Conservation (phyloP, 1,284 basidiomycete genomes). For the Phellopilus nigrolimitatus region DNA sequence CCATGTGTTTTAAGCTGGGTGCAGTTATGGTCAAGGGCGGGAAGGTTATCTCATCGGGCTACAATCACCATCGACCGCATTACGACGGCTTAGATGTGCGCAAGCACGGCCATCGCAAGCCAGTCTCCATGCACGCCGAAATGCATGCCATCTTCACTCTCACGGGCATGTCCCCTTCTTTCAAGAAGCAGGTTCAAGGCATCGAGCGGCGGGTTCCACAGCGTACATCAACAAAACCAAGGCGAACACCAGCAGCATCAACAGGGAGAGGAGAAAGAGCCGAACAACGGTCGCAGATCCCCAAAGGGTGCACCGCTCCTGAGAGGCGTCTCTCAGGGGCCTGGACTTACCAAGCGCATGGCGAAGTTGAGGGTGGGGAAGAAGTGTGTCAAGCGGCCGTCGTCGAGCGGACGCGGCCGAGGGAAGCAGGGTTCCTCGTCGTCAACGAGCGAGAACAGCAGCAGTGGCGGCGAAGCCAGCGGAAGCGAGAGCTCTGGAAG, state of each 20-base stretch:
- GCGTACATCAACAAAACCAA: slow-evolving; percentile 27
- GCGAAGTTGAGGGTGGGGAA: slow-evolving; percentile 19
- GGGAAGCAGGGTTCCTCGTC: slow-evolving; percentile 2
- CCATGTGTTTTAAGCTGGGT: slow-evolving; percentile 53
- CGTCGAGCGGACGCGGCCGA: slow-evolving; percentile 6
- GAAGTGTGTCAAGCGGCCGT: slow-evolving; percentile 10
- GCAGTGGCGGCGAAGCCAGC: slow-evolving; percentile 16
- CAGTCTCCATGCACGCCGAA: slow-evolving; percentile 57
- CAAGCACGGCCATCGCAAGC: slow-evolving; percentile 41
- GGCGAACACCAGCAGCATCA: slow-evolving; percentile 22
- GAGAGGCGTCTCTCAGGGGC: slow-evolving; percentile 25
- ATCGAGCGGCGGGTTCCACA: slow-evolving; percentile 31
- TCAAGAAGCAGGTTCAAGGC: slow-evolving; percentile 51
- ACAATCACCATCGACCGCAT: slow-evolving; percentile 51
- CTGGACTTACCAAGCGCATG: slow-evolving; percentile 13
- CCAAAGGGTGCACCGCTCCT: slow-evolving; percentile 24
- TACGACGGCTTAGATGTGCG: slow-evolving; percentile 45
- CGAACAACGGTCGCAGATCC: slow-evolving; percentile 20
- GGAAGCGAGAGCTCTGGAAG: slow-evolving; percentile 17
- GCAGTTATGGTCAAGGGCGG: slow-evolving; percentile 55
- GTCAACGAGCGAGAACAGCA: slow-evolving; percentile 16
- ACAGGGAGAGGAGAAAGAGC: slow-evolving; percentile 21
- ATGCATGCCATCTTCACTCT: slow-evolving; percentile 55
- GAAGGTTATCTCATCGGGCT: slow-evolving; percentile 48
- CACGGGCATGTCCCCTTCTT: slow-evolving; percentile 48